Evolutionary conservation across 2,329 filamentous ascomycete species (phyloP).

Genomic region (Colletotrichum musicola): DNA sequence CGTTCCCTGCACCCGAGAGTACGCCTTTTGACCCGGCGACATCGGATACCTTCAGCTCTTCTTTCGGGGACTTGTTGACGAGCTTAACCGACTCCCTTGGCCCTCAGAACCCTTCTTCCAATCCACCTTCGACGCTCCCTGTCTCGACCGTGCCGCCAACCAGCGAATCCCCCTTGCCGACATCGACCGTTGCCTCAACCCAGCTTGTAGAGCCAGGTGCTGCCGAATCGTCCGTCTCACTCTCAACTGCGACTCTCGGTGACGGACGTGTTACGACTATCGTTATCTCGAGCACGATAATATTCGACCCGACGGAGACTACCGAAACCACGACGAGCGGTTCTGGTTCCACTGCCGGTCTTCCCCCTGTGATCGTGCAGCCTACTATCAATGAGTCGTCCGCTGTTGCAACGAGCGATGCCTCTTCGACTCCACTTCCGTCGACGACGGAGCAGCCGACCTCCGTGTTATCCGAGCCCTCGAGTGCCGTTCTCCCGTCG

Average conservation of each 20-base stretch:
- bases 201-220: constrained; percentile 12
- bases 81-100: constrained; percentile 39
- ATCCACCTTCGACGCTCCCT: constrained; percentile 20
- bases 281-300: constrained; percentile 44
- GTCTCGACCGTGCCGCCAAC: neutral
- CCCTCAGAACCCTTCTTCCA: constrained; percentile 20
- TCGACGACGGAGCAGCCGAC: constrained; percentile 19
- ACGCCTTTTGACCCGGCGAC: constrained; percentile 39
- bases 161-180: constrained; percentile 14
- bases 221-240: constrained; percentile 25
- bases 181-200: constrained; percentile 14
- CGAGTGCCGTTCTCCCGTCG: neutral
- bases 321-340: constrained; percentile 33
- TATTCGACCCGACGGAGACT: constrained; percentile 32
- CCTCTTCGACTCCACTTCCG: neutral
- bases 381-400: constrained; percentile 37
- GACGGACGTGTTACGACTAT: constrained; percentile 45
- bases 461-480: constrained; percentile 34
- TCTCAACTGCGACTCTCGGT: constrained; percentile 38
- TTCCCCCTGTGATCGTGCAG: constrained; percentile 37
- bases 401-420: constrained; percentile 5
- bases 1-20: constrained; percentile 44
- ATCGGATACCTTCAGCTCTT: constrained; percentile 5
- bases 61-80: constrained; percentile 37
- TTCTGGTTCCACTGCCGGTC: constrained; percentile 26